These are phyloP conservation scores for Ogataea nitratoaversa DNA, from an alignment of 805 yeast genomes.

Conservation along the genomic window DNA sequence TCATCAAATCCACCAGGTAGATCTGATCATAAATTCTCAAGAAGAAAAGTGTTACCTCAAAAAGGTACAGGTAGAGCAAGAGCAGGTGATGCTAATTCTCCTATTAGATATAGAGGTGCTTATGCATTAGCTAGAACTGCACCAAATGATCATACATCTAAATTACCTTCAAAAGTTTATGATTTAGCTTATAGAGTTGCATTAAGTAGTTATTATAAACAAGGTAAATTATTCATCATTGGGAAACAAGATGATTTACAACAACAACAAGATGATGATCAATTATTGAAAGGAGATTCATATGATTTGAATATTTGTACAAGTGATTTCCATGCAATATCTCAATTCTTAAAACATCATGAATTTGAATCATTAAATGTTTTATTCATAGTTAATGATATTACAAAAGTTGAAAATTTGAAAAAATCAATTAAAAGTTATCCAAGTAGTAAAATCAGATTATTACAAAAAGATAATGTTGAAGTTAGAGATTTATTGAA, in stretches of 20 bases:
- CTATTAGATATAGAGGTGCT: constrained; percentile 85
- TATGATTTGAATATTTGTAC: constrained; percentile 26
- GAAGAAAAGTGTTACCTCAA: constrained; percentile 79
- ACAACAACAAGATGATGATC: constrained; percentile 1
- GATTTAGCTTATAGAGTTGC: constrained; percentile 76
- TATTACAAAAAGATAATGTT: constrained; percentile 70
- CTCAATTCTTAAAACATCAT: constrained; percentile 42
- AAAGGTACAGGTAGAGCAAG: constrained; percentile 96
- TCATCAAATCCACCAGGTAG: constrained; percentile 84
- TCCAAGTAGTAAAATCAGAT: constrained; percentile 50
- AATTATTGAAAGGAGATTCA: constrained; percentile 24
- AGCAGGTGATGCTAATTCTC: constrained; percentile 93
- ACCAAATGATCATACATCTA: constrained; percentile 83
- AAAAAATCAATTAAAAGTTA: constrained; percentile 51
- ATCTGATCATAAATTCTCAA: constrained; percentile 78
- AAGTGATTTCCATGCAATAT: constrained; percentile 27
- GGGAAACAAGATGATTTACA: constrained; percentile 35
- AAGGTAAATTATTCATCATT: constrained; percentile 66
- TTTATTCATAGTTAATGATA: constrained; percentile 62
- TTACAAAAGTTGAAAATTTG: constrained; percentile 44
- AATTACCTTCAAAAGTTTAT: constrained; percentile 70
- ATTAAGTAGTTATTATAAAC: constrained; percentile 71
- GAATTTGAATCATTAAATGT: constrained; percentile 48
- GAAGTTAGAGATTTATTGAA: constrained; percentile 80
- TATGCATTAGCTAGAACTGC: constrained; percentile 86